These are phyloP conservation scores for Hypericum perforatum DNA, from an alignment of 345 rosid genomes.

Conservation along the genomic window DNA sequence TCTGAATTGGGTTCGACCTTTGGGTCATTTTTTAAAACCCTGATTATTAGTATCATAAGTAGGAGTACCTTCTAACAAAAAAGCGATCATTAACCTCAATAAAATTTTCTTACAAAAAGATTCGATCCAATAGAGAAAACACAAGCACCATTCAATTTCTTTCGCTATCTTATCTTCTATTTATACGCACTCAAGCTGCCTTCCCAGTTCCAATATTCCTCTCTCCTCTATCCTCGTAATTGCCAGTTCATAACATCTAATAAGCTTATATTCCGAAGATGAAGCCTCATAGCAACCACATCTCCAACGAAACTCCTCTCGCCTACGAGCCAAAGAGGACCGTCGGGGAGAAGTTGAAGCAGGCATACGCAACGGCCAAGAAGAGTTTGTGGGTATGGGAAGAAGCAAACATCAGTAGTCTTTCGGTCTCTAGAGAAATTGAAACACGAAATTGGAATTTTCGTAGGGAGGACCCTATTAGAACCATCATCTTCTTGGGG, in stretches of 20 bases:
- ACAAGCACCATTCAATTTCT: not conserved
- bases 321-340: conserved; percentile 26
- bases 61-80: no score
- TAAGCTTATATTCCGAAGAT: not conserved
- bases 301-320: conserved; percentile 20
- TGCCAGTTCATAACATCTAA: not conserved
- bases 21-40: no score
- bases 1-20: no score
- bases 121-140: no score
- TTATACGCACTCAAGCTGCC: conserved; percentile 6
- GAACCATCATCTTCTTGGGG: conserved; percentile 53
- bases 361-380: conserved; percentile 22
- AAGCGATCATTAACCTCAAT: no score
- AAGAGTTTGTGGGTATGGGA: conserved; percentile 6
- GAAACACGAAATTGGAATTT: conserved; percentile 29
- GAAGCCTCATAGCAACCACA: conserved; percentile 27
- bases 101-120: no score
- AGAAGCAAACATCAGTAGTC: conserved; percentile 1
- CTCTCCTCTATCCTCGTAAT: not conserved
- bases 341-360: conserved; percentile 33
- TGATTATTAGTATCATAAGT: no score
- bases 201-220: conserved; percentile 11
- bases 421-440: conserved; percentile 9
- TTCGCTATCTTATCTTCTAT: conserved; percentile 11
- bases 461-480: conserved; percentile 39